Evolutionary conservation across 306 rosid species (phyloP).

Genomic region (Ormosia emarginata): DNA sequence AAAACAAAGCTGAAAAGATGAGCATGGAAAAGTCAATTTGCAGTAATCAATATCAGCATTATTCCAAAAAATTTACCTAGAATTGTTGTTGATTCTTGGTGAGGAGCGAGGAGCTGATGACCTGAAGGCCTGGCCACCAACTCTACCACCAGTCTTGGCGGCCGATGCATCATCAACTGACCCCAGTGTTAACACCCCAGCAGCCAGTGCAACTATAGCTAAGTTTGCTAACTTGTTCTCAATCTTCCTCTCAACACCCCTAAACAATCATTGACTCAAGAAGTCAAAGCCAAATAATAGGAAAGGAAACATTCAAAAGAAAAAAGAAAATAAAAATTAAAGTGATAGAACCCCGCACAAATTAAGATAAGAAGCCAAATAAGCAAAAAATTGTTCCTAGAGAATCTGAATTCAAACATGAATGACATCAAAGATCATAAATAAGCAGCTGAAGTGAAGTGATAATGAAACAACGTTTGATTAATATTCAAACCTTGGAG

Average conservation of each 20-base stretch:
- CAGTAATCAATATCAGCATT: not conserved
- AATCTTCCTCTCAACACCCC: slow-evolving; percentile 34
- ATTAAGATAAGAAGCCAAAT: not conserved
- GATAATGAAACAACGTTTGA: not conserved
- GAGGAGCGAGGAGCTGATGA: slow-evolving; percentile 73
- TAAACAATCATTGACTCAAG: not conserved
- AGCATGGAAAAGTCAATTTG: not conserved
- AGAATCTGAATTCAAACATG: not conserved
- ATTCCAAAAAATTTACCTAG: slow-evolving; percentile 45
- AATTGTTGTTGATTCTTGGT: slow-evolving; percentile 77
- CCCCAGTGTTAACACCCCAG: slow-evolving; percentile 73
- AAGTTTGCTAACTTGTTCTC: slow-evolving; percentile 57
- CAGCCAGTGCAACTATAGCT: slow-evolving; percentile 70
- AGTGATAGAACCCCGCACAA: not conserved
- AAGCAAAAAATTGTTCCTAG: not conserved
- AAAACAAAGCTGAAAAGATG: not conserved
- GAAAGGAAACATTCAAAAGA: not conserved
- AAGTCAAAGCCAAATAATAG: not conserved
- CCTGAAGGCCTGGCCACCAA: slow-evolving; percentile 90
- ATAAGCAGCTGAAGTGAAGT: not conserved
- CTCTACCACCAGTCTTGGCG: slow-evolving; percentile 83
- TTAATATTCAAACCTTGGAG: not conserved
- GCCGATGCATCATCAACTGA: slow-evolving; percentile 79
- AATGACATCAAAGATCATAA: not conserved
- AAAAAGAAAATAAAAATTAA: no score